These are phyloP conservation scores for Aspergillus sclerotialis DNA, from an alignment of 2,329 filamentous ascomycete genomes.

Conservation along the genomic window DNA sequence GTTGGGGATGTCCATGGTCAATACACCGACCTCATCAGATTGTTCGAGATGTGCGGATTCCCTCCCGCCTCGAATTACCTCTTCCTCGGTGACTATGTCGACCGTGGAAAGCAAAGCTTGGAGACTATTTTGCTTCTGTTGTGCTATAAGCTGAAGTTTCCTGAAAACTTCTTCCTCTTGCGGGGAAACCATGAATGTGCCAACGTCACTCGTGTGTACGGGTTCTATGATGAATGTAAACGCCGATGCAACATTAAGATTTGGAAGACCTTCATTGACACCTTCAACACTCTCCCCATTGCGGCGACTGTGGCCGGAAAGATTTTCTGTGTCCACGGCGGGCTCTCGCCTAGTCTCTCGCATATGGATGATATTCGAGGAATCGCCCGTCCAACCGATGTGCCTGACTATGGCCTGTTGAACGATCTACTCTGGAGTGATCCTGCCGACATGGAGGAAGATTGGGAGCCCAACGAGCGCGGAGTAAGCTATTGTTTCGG, in stretches of 20 bases:
- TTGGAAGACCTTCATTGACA: constrained; percentile 97
- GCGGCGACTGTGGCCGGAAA: constrained; percentile 95
- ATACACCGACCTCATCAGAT: constrained; percentile 89
- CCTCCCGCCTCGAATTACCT: constrained; percentile 87
- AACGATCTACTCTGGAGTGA: constrained; percentile 98
- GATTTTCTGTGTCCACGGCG: constrained; percentile 96
- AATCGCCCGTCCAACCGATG: constrained; percentile 91
- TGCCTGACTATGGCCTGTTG: constrained; percentile 89
- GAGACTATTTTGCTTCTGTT: constrained; percentile 89
- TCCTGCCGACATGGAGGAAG: constrained; percentile 93
- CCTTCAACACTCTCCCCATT: constrained; percentile 91
- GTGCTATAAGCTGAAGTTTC: constrained; percentile 96
- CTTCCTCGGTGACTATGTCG: constrained; percentile 93
- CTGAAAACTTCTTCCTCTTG: constrained; percentile 93
- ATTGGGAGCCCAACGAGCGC: constrained; percentile 96
- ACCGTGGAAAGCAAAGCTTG: constrained; percentile 89
- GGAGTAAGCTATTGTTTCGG: constrained; percentile 98
- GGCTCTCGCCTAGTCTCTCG: constrained; percentile 79
- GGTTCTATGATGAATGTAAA: constrained; percentile 98
- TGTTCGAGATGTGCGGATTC: constrained; percentile 99
- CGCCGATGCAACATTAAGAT: constrained; percentile 92
- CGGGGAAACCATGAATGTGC: constrained; percentile 96
- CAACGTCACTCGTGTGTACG: constrained; percentile 91
- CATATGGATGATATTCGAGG: constrained; percentile 99
- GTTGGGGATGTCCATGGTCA: constrained; percentile 96